A percentile compares a stretch with the other conserved stretches of the same genome.
Conservation (phyloP, 2,329 filamentous ascomycete genomes). For the Verticillium nubilum region DNA sequence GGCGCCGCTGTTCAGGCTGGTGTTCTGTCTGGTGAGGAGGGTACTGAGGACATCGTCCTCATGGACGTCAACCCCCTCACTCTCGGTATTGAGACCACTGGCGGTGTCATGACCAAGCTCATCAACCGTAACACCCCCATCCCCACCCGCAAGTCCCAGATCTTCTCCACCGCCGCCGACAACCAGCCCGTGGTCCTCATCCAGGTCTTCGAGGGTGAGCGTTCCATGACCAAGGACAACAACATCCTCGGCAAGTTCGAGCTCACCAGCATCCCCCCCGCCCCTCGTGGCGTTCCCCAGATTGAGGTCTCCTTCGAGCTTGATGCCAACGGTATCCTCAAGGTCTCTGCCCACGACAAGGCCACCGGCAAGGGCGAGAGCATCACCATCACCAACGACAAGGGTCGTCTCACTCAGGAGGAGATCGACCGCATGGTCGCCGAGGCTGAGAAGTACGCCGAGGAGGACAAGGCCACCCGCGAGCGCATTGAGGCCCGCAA, state of each 20-base stretch:
- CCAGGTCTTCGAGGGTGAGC: conserved; percentile 92
- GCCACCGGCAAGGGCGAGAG: conserved; percentile 95
- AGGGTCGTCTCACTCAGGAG: conserved; percentile 91
- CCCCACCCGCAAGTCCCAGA: conserved; percentile 94
- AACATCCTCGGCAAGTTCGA: conserved; percentile 98
- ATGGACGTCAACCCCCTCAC: conserved; percentile 98
- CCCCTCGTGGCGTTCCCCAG: conserved; percentile 92
- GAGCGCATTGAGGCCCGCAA: conserved; percentile 97
- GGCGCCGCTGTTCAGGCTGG: conserved; percentile 96
- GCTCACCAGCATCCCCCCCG: conserved; percentile 90
- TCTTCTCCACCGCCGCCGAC: conserved; percentile 94
- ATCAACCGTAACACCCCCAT: conserved; percentile 94
- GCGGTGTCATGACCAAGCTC: conserved; percentile 95
- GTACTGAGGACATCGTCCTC: conserved; percentile 75
- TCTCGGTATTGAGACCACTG: conserved; percentile 94
- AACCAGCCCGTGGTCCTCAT: conserved; percentile 96
- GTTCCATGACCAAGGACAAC: conserved; percentile 92
- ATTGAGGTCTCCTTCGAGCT: conserved; percentile 98
- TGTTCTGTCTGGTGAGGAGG: conserved; percentile 85
- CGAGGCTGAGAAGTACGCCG: conserved; percentile 97
- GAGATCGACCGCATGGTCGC: conserved; percentile 99
- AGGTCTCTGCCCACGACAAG: conserved; percentile 95
- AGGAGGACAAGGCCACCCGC: conserved; percentile 97
- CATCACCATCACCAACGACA: conserved; percentile 99
- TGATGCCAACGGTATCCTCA: conserved; percentile 96